Conservation (phyloP, 2,329 filamentous ascomycete species). For the Botrytis aclada region DNA sequence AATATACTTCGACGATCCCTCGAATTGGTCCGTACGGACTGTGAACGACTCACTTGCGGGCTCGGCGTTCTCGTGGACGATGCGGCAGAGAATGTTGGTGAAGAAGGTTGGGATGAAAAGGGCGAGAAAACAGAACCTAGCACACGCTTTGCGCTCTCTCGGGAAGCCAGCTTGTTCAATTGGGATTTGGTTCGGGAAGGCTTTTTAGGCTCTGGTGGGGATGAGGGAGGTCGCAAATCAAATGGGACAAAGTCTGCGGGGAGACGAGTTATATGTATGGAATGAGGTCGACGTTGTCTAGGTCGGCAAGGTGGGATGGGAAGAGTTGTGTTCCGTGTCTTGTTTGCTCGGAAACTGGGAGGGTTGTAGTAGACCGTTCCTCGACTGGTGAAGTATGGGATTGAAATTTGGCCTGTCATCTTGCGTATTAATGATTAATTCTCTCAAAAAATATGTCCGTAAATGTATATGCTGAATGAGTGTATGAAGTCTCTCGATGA, state of each 20-base stretch:
- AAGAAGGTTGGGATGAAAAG: slow-evolving; percentile 25
- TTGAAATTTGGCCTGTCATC: slow-evolving; percentile 32
- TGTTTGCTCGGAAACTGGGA: slow-evolving; percentile 20
- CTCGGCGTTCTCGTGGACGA: slow-evolving; percentile 28
- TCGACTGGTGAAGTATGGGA: slow-evolving; percentile 31
- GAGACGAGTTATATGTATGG: slow-evolving; percentile 53
- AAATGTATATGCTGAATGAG: slow-evolving; percentile 14
- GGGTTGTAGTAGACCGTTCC: slow-evolving; percentile 35
- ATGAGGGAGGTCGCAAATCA: slow-evolving; percentile 36
- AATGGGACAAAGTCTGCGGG: slow-evolving; percentile 43
- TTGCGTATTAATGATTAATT: slow-evolving; percentile 29
- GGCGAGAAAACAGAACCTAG: slow-evolving; percentile 36
- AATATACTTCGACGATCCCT: slow-evolving; percentile 29
- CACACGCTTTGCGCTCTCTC: slow-evolving; percentile 38
- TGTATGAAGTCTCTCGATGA: neutral
- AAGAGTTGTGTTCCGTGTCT: slow-evolving; percentile 28
- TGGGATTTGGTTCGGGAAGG: slow-evolving; percentile 39
- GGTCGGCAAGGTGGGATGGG: slow-evolving; percentile 47
- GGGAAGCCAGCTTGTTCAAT: slow-evolving; percentile 46
- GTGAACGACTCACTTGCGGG: slow-evolving; percentile 26
- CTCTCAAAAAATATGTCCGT: neutral
- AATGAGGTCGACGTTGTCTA: slow-evolving; percentile 52
- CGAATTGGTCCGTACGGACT: slow-evolving; percentile 26
- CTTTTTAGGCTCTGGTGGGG: slow-evolving; percentile 35
- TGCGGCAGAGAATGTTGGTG: slow-evolving; percentile 17